A percentile compares a stretch with the other conserved stretches of the same genome.
Conservation (phyloP, 2,329 filamentous ascomycete genomes). For the Fusarium multiceps region DNA sequence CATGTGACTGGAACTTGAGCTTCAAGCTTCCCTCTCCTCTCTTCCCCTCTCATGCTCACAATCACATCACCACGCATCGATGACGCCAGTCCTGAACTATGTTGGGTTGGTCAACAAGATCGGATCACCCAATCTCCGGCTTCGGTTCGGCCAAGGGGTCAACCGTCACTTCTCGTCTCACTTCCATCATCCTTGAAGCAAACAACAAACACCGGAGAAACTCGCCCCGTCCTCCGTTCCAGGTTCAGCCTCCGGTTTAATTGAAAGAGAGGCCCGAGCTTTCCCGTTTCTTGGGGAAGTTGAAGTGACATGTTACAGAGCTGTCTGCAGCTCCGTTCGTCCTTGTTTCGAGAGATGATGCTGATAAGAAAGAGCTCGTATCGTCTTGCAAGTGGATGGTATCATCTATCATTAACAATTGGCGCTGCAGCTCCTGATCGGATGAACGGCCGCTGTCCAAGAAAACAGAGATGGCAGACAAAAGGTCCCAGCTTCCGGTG, state of each 20-base stretch:
- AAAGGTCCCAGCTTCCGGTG: constrained; percentile 9
- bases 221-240: constrained; percentile 21
- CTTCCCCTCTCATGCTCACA: background rate
- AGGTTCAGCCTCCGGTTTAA: background rate
- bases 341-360: constrained; percentile 26
- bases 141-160: constrained; percentile 12
- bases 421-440: background rate
- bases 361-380: constrained; percentile 8
- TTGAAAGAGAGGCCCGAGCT: constrained; percentile 23
- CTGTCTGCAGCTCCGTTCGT: constrained; percentile 27
- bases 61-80: constrained; percentile 30
- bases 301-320: constrained; percentile 37
- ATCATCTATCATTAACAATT: background rate
- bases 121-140: constrained; percentile 12
- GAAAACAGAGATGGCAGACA: constrained; percentile 1
- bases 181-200: constrained; percentile 10
- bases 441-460: background rate
- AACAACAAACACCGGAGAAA: constrained; percentile 31
- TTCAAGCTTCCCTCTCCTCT: background rate
- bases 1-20: background rate
- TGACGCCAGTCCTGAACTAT: constrained; percentile 29
- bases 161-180: constrained; percentile 9
- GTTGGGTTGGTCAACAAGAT: background rate
- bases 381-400: background rate
- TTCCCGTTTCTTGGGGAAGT: constrained; percentile 11